These are phyloP conservation scores for Lasiodiplodia gonubiensis DNA, from an alignment of 2,329 filamentous ascomycete species.

Conservation along the genomic window DNA sequence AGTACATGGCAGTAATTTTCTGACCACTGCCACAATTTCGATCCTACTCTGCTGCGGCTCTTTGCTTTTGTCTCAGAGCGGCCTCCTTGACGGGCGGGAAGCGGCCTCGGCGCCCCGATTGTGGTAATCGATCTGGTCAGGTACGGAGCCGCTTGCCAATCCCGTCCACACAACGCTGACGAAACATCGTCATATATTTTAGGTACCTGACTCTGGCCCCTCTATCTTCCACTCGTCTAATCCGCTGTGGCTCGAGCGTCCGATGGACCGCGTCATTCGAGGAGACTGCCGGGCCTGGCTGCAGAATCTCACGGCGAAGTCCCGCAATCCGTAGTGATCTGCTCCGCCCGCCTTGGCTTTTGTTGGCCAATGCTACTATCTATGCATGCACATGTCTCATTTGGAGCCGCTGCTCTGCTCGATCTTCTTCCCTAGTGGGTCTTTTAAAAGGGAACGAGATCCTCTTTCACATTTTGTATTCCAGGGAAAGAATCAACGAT, in stretches of 20 bases:
- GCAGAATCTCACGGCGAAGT: neutral
- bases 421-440: neutral
- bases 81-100: neutral
- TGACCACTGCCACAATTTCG: neutral
- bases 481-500: neutral
- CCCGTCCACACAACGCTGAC: slow-evolving; percentile 6
- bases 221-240: neutral
- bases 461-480: neutral
- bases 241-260: neutral
- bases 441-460: neutral
- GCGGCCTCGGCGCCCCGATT: slow-evolving; percentile 14
- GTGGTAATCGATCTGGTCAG: neutral
- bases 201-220: neutral
- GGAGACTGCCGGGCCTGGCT: neutral
- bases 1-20: slow-evolving; percentile 2
- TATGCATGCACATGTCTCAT: slow-evolving; percentile 2
- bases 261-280: slow-evolving; percentile 4
- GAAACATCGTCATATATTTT: neutral
- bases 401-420: neutral
- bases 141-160: neutral
- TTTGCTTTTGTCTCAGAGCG: neutral
- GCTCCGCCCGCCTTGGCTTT: slow-evolving; percentile 5
- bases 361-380: slow-evolving; percentile 24
- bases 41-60: neutral
- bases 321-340: slow-evolving; percentile 7